Evolutionary conservation across 108 stramenopile genomes (phyloP).

Genomic region (Fragilariopsis cylindrus): DNA sequence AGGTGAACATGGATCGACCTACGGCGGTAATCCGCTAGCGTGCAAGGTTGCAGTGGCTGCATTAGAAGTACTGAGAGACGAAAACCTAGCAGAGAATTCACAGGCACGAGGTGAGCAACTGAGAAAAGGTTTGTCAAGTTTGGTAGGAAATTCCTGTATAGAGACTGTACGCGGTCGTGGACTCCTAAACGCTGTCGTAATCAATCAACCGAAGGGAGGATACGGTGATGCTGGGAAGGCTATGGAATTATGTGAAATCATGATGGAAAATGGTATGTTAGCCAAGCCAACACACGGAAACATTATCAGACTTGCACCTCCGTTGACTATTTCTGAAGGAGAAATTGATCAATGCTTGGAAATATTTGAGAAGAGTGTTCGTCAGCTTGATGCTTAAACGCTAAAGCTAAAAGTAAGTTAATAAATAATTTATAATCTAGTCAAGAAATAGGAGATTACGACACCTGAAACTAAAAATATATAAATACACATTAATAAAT

Average conservation of each 20-base stretch:
- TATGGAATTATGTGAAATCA: slow-evolving; percentile 88
- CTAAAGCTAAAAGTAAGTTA: too few relatives aligned
- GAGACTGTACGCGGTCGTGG: slow-evolving; percentile 92
- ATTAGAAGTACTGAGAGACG: slow-evolving; percentile 93
- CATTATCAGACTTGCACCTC: slow-evolving; percentile 98
- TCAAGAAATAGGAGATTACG: too few relatives aligned
- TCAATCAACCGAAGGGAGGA: slow-evolving; percentile 86
- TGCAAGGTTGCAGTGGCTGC: slow-evolving; percentile 97
- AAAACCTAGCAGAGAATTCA: slow-evolving; percentile 89
- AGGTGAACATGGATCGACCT: slow-evolving; percentile 99
- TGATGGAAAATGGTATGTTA: slow-evolving; percentile 92
- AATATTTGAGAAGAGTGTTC: slow-evolving; percentile 83
- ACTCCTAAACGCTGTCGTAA: slow-evolving; percentile 96
- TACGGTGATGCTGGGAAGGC: slow-evolving; percentile 90
- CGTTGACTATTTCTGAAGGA: slow-evolving; percentile 89
- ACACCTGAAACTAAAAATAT: too few relatives aligned
- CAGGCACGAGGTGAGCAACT: slow-evolving; percentile 89
- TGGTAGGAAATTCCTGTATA: slow-evolving; percentile 69
- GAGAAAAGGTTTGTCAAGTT: slow-evolving; percentile 61
- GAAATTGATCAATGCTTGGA: slow-evolving; percentile 85
- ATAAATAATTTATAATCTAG: too few relatives aligned
- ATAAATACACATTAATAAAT: too few relatives aligned
- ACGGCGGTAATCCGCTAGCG: slow-evolving; percentile 99
- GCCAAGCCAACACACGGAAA: slow-evolving; percentile 99
- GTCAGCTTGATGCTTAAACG: slow-evolving; percentile 42